These are phyloP conservation scores for Neopestalotiopsis sp. DNA, from an alignment of 2,329 filamentous ascomycete genomes.

Conservation along the genomic window DNA sequence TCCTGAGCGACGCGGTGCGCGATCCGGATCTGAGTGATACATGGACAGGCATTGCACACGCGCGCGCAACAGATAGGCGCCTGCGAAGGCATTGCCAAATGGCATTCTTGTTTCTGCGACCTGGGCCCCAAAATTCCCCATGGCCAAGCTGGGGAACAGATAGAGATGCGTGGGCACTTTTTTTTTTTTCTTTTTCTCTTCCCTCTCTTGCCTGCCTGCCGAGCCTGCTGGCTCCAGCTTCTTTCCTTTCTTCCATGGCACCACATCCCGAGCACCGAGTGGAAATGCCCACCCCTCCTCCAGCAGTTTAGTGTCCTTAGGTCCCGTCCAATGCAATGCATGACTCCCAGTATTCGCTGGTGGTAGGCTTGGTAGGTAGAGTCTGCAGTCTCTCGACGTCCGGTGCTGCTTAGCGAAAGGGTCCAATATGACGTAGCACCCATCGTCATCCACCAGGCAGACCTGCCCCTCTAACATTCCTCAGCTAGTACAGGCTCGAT, in stretches of 20 bases:
- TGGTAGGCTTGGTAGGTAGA: neutral
- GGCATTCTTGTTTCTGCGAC: neutral
- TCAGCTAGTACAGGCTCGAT: neutral
- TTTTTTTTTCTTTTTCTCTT: neutral
- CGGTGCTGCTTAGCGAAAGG: conserved; percentile 5
- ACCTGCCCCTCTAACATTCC: conserved; percentile 5
- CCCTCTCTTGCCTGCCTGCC: neutral
- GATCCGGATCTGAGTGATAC: neutral
- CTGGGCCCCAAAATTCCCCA: neutral
- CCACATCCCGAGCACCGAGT: neutral
- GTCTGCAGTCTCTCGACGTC: neutral
- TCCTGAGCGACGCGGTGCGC: neutral
- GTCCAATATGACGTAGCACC: conserved; percentile 17
- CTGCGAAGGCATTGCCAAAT: neutral
- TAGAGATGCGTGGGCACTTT: neutral
- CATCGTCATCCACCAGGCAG: conserved; percentile 13
- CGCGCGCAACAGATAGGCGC: neutral
- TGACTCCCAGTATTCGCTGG: conserved; percentile 8
- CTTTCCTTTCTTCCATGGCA: neutral
- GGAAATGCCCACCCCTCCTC: neutral
- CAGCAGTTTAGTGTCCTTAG: neutral
- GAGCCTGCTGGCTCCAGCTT: too few species aligned
- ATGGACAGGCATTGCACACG: neutral
- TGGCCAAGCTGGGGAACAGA: neutral
- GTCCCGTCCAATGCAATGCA: conserved; percentile 7